Conservation (phyloP, 306 rosid species). For the Rubus parviflorus region DNA sequence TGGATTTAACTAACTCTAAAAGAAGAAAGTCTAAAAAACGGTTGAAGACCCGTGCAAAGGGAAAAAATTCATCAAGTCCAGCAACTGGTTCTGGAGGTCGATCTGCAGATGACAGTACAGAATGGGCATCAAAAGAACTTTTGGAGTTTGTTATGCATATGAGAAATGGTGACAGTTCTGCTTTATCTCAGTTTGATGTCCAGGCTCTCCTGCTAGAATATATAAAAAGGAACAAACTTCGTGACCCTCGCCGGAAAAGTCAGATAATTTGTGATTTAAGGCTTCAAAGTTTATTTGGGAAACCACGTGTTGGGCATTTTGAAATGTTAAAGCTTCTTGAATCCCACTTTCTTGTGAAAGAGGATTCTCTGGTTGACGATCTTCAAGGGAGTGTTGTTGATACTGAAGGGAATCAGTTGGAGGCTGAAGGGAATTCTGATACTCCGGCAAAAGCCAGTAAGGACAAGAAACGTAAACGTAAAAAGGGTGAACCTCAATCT, state of each 20-base stretch:
- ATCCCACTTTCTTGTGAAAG: constrained; percentile 88
- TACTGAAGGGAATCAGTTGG: constrained; percentile 79
- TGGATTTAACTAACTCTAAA: constrained; percentile 51
- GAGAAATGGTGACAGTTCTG: constrained; percentile 72
- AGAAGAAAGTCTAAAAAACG: constrained; percentile 67
- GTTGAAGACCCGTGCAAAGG: constrained; percentile 55
- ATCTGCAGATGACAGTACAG: constrained; percentile 45
- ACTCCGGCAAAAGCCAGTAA: constrained; percentile 50
- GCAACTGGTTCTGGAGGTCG: constrained; percentile 41
- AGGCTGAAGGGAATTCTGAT: constrained; percentile 70
- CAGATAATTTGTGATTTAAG: constrained; percentile 89
- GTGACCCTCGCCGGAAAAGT: constrained; percentile 96
- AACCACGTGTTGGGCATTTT: constrained; percentile 98
- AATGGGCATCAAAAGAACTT: constrained; percentile 96
- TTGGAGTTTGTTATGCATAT: constrained; percentile 98
- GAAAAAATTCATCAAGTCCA: constrained; percentile 35
- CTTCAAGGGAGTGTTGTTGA: constrained; percentile 87
- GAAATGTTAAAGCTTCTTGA: constrained; percentile 99
- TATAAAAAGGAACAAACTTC: constrained; percentile 87
- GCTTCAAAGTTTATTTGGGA: constrained; percentile 89
- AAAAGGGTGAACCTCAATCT: constrained; percentile 74
- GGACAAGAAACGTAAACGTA: constrained; percentile 84
- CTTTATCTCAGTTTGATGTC: constrained; percentile 95
- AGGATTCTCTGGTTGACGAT: constrained; percentile 75
- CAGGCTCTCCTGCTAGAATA: constrained; percentile 97